A percentile compares a stretch with the other conserved stretches of the same genome.
Evolutionary conservation across 305 asterid genomes (phyloP).

Genomic region (Solanum chacoense): DNA sequence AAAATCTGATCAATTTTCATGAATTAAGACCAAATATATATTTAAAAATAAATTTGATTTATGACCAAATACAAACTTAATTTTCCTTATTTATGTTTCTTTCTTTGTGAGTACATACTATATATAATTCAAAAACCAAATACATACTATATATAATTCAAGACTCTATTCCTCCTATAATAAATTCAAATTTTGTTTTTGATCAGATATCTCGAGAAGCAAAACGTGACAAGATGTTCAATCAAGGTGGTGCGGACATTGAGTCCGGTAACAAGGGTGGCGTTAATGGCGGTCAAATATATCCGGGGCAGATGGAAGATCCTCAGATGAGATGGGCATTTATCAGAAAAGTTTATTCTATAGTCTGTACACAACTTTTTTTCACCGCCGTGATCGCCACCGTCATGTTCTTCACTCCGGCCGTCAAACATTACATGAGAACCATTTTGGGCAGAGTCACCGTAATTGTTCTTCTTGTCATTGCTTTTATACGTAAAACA

Average conservation of each 20-base stretch:
- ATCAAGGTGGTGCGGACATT: slow-evolving; percentile 17
- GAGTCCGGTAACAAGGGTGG: slow-evolving; percentile 21
- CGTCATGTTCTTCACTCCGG: slow-evolving; percentile 28
- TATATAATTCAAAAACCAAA: too few relatives aligned
- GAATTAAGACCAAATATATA: not conserved
- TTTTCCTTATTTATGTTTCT: not conserved
- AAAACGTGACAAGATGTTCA: not conserved
- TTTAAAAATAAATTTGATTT: not conserved
- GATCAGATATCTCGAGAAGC: not conserved
- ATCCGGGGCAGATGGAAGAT: slow-evolving; percentile 50
- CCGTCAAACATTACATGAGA: slow-evolving; percentile 29
- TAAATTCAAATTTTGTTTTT: not conserved
- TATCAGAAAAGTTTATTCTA: slow-evolving; percentile 61
- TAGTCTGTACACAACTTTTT: slow-evolving; percentile 46
- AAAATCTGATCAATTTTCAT: not conserved
- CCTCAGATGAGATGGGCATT: slow-evolving; percentile 67
- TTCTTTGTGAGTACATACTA: not conserved
- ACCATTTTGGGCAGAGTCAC: slow-evolving; percentile 13
- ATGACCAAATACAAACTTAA: not conserved
- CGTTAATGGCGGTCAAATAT: slow-evolving; percentile 27
- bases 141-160: not conserved
- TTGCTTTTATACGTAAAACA: slow-evolving; percentile 35
- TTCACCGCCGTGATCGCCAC: slow-evolving; percentile 31
- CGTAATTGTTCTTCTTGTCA: slow-evolving; percentile 23
- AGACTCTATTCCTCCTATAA: not conserved